phyloP scores from a whole-genome alignment of 129 eudicot genomes.

The Oenanthe sinensis region DNA sequence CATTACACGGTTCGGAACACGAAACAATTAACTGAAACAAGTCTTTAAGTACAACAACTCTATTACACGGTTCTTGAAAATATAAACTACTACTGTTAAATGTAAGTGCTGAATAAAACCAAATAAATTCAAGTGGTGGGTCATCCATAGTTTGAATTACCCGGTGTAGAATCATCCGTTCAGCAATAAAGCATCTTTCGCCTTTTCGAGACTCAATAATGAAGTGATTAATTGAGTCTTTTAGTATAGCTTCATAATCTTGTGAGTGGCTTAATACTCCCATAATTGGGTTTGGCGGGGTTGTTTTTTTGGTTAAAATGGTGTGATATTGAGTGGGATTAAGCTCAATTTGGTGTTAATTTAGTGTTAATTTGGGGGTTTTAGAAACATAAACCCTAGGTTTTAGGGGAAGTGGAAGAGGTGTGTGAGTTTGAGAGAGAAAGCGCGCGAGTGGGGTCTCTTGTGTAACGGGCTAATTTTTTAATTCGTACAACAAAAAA shows the following conservation, averaged over 20 bases:
- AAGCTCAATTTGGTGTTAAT: background rate
- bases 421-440: background rate
- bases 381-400: background rate
- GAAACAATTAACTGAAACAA: conserved; percentile 45
- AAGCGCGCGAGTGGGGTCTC: conserved; percentile 11
- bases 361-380: conserved; percentile 4
- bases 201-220: conserved; percentile 37
- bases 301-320: background rate
- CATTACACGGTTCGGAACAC: conserved; percentile 31
- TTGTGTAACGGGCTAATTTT: background rate
- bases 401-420: background rate
- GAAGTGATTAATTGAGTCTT: conserved; percentile 60
- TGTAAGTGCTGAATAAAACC: conserved; percentile 71
- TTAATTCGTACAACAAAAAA: background rate
- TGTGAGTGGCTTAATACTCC: conserved; percentile 7
- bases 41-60: conserved; percentile 31
- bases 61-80: conserved; percentile 7
- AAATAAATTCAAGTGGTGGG: conserved; percentile 64
- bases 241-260: conserved; percentile 39
- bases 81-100: conserved; percentile 31
- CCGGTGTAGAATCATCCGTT: conserved; percentile 53
- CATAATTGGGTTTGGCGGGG: background rate
- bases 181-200: conserved; percentile 37
- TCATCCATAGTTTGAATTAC: conserved; percentile 56
- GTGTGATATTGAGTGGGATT: background rate